A percentile compares a stretch with the other conserved stretches of the same genome.
These are phyloP conservation scores for Argentina anserina DNA, from an alignment of 306 rosid genomes.

Conservation along the genomic window DNA sequence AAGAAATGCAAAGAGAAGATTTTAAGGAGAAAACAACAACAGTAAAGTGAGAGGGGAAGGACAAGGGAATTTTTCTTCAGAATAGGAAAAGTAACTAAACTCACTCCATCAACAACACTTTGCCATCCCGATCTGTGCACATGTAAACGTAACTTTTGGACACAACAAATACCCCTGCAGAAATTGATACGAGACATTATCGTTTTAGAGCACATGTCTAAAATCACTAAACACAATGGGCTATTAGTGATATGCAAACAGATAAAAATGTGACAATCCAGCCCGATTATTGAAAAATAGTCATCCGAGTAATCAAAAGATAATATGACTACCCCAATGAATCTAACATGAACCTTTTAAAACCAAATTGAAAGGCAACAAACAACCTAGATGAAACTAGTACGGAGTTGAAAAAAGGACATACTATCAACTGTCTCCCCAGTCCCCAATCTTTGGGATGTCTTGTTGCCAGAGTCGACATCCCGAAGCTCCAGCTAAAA, in stretches of 20 bases:
- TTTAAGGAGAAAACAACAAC: background rate
- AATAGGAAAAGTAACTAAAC: constrained; percentile 24
- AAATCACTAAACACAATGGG: background rate
- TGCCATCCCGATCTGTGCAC: constrained; percentile 87
- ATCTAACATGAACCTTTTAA: background rate
- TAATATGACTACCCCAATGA: background rate
- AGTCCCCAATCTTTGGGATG: constrained; percentile 61
- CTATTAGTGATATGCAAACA: background rate
- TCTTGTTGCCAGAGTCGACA: constrained; percentile 75
- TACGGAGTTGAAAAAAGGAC: constrained; percentile 26
- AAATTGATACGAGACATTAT: constrained; percentile 17
- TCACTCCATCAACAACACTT: constrained; percentile 83
- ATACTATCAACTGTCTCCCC: constrained; percentile 77
- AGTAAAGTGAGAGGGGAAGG: background rate
- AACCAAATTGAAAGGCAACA: background rate
- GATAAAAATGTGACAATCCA: background rate
- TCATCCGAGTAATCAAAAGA: background rate
- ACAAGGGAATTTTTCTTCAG: background rate
- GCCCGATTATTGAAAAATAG: background rate
- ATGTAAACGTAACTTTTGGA: constrained; percentile 65
- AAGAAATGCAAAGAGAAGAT: constrained; percentile 27
- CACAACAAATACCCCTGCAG: constrained; percentile 64
- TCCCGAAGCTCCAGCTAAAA: constrained; percentile 91
- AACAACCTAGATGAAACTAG: constrained; percentile 4
- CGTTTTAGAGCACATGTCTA: constrained; percentile 5